A percentile compares a stretch with the other conserved stretches of the same genome.
Conservation (phyloP, 768 basidiomycete species). For the Trametes punicea region DNA sequence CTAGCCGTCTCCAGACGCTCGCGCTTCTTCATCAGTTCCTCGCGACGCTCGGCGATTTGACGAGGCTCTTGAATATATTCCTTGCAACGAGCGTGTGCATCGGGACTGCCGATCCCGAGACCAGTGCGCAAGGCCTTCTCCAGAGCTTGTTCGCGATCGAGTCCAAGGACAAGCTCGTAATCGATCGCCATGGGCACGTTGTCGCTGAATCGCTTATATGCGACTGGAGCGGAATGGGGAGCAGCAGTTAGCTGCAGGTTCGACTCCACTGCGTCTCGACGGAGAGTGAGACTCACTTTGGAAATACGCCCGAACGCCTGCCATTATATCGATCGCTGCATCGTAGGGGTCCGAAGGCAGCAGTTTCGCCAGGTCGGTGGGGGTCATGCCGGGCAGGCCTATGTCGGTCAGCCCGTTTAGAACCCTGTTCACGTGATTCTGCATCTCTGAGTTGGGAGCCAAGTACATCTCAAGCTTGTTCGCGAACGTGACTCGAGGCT, state of each 20-base stretch:
- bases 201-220: slow-evolving; percentile 45
- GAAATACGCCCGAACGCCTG: slow-evolving; percentile 69
- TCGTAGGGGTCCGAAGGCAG: slow-evolving; percentile 51
- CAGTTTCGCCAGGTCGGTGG: slow-evolving; percentile 46
- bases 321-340: slow-evolving; percentile 63
- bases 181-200: slow-evolving; percentile 43
- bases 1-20: slow-evolving; percentile 48
- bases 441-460: slow-evolving; percentile 1
- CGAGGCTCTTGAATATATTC: slow-evolving; percentile 51
- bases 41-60: slow-evolving; percentile 40
- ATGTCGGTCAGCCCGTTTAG: slow-evolving; percentile 27
- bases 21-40: slow-evolving; percentile 48
- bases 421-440: slow-evolving; percentile 32
- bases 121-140: slow-evolving; percentile 43
- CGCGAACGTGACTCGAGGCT: neutral
- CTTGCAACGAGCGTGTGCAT: slow-evolving; percentile 45
- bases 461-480: neutral
- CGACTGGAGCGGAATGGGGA: too few species aligned
- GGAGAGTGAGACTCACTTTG: slow-evolving; percentile 46
- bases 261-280: too few species aligned
- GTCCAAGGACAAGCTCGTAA: slow-evolving; percentile 51
- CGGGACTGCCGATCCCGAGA: slow-evolving; percentile 48
- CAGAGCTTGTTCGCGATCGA: slow-evolving; percentile 43
- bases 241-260: too few species aligned
- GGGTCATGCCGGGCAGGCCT: slow-evolving; percentile 37